A percentile compares a stretch with the other conserved stretches of the same genome.
phyloP scores from a whole-genome alignment of 2,329 filamentous ascomycete genomes.

The Colletotrichum sp. region DNA sequence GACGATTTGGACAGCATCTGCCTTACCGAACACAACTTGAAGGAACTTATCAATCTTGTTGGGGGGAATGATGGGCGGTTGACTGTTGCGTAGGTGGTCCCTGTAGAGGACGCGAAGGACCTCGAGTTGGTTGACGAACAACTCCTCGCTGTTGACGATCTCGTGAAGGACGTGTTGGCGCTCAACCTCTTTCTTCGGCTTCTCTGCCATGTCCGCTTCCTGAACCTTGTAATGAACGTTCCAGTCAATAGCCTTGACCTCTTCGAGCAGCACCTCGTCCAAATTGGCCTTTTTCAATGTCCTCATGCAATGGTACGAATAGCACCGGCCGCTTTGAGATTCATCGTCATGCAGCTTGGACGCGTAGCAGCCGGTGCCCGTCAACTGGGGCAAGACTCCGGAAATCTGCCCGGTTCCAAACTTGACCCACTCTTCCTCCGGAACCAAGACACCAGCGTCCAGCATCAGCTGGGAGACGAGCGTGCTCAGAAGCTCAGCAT shows the following conservation, averaged over 20 bases:
- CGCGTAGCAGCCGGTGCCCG: conserved; percentile 89
- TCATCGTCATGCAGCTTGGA: conserved; percentile 78
- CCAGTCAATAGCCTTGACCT: conserved; percentile 82
- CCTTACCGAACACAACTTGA: conserved; percentile 85
- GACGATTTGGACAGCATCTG: conserved; percentile 85
- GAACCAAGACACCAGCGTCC: conserved; percentile 75
- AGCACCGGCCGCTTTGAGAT: conserved; percentile 75
- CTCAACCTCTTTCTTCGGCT: conserved; percentile 86
- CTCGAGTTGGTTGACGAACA: conserved; percentile 87
- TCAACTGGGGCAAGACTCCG: conserved; percentile 92
- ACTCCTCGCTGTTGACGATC: conserved; percentile 91
- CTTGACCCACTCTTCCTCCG: conserved; percentile 98
- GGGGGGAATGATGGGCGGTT: conserved; percentile 81
- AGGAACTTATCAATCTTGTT: conserved; percentile 83
- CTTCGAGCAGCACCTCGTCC: conserved; percentile 72
- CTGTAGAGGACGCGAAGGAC: conserved; percentile 86
- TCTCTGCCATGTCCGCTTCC: conserved; percentile 74
- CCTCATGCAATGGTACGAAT: conserved; percentile 90
- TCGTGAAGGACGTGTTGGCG: conserved; percentile 95
- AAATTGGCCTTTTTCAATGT: conserved; percentile 95
- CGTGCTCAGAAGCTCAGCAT: conserved; percentile 85
- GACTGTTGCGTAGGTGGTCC: conserved; percentile 74
- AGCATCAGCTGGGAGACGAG: conserved; percentile 84
- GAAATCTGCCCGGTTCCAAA: conserved; percentile 82
- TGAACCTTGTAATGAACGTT: conserved; percentile 85